Evolutionary conservation across 2,329 filamentous ascomycete genomes (phyloP), one percentile per base, ranked within the genome.

Genomic region (Tolypocladium ophioglossoides): DNA sequence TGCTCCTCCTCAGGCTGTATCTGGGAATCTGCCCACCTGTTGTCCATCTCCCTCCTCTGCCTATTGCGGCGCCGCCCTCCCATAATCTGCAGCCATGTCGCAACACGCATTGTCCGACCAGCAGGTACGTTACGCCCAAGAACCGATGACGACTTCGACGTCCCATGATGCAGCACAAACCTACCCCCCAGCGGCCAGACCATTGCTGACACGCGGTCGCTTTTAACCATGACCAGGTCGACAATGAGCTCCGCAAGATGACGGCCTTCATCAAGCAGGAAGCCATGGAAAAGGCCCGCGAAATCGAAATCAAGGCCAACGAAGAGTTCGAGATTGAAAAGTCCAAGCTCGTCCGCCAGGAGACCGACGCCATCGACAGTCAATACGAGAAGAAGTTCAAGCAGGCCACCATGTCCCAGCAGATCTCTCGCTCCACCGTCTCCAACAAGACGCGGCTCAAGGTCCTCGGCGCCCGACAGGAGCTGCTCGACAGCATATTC

Each of bases 221-320:
- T 44, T 14, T 47, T 50, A 18, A 35, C 35, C 57, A 35, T 50
- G 39, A 34, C 32, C 71, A 97, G 91, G 94, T 99, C 81, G 86
- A 89, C 76, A 86, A 89, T 76, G 94, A 99, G 84, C 89, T 99
- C 75, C 91, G 89, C 81, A 99, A 99, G 84, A 99, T 99, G 94
- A 97, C 94, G 57, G 92, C 91, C 70, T 99, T 99, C 83, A 99
- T 99, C 84, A 89, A 91, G 74, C 94, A 97, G 77, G 94, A 99
- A 78, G 94, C 94, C 56, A 83, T 87, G 68, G 94, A 99, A 72
- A 99, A 99, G 76, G 91, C 91, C 66, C 88, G 88, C 70, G 94
- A 99, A 75, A 97, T 99, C 74, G 84, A 94, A 69, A 87, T 97
- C 77, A 97, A 97, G 77, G 94, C 94, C 72, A 91, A 97, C 78